Evolutionary conservation across 2,329 filamentous ascomycete species (phyloP).

Genomic region (Fusarium phyllophilum): DNA sequence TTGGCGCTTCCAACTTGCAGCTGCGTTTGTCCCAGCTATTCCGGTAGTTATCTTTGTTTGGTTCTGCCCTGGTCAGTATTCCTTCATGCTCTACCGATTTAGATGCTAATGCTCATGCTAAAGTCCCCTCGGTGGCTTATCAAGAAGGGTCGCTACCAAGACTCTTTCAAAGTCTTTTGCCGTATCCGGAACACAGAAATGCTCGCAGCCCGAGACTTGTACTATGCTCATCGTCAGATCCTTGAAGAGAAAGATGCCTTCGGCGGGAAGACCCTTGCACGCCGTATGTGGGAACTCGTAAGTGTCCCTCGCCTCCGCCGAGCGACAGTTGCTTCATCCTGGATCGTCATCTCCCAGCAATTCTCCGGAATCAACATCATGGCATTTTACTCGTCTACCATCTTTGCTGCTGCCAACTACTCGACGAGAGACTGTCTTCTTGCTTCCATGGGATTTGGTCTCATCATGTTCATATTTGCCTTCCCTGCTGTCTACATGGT

Average conservation of each 20-base stretch:
- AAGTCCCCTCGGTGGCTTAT: constrained; percentile 74
- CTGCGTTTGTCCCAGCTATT: constrained; percentile 71
- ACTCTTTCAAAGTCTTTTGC: constrained; percentile 65
- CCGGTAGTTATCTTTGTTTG: constrained; percentile 66
- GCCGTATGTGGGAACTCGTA: constrained; percentile 59
- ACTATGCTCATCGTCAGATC: constrained; percentile 56
- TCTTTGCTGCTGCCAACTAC: constrained; percentile 60
- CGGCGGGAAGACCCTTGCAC: constrained; percentile 48
- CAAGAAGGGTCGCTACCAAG: constrained; percentile 64
- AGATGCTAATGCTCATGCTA: background rate
- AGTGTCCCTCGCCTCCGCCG: constrained; percentile 57
- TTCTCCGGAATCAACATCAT: constrained; percentile 47
- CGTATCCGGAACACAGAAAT: constrained; percentile 66
- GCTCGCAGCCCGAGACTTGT: constrained; percentile 70
- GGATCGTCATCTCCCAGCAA: constrained; percentile 48
- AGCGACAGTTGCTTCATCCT: constrained; percentile 50
- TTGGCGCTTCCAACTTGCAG: constrained; percentile 71
- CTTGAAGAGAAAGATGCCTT: constrained; percentile 48
- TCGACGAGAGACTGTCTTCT: constrained; percentile 53
- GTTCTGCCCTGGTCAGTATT: constrained; percentile 64
- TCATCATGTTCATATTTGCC: constrained; percentile 64
- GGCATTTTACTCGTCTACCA: constrained; percentile 61
- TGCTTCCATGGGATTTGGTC: constrained; percentile 63
- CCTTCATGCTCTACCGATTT: fast-evolving
- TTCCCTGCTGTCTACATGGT: constrained; percentile 65